Evolutionary conservation across 257 asterid species (phyloP).

Genomic region (Scutellaria minor): DNA sequence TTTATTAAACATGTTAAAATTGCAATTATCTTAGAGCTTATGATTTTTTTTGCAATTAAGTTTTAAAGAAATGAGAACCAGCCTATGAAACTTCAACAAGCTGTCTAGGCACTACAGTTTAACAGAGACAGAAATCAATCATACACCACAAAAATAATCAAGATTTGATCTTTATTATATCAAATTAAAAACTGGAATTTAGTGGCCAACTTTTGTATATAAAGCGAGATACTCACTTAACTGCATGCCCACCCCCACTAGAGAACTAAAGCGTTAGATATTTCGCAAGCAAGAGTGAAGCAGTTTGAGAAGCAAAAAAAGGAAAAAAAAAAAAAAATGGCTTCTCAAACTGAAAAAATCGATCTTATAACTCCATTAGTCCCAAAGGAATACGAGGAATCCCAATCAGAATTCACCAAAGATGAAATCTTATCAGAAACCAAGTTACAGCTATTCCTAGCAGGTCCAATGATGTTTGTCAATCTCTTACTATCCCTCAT

Average conservation of each 20-base stretch:
- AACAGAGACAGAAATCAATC: constrained; percentile 26
- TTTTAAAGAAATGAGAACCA: background rate
- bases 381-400: constrained; percentile 20
- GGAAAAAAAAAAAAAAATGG: constrained; percentile 25
- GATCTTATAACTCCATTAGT: constrained; percentile 46
- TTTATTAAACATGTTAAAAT: no score
- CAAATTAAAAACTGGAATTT: constrained; percentile 3
- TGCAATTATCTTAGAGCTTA: no score
- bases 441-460: constrained; percentile 49
- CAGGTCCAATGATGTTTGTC: constrained; percentile 63
- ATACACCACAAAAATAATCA: constrained; percentile 22
- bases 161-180: constrained; percentile 25
- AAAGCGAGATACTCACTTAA: constrained; percentile 26
- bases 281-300: constrained; percentile 9
- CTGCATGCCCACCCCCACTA: constrained; percentile 36
- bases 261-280: constrained; percentile 24
- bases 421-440: constrained; percentile 47
- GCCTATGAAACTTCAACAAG: constrained; percentile 25
- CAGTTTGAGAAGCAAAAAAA: background rate
- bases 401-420: constrained; percentile 34
- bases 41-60: no score
- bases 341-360: constrained; percentile 23
- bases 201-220: constrained; percentile 35
- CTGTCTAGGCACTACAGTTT: background rate
- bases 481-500: constrained; percentile 52